Evolutionary conservation across 2,329 filamentous ascomycete genomes (phyloP).

Genomic region (Pseudogymnoascus sp.): DNA sequence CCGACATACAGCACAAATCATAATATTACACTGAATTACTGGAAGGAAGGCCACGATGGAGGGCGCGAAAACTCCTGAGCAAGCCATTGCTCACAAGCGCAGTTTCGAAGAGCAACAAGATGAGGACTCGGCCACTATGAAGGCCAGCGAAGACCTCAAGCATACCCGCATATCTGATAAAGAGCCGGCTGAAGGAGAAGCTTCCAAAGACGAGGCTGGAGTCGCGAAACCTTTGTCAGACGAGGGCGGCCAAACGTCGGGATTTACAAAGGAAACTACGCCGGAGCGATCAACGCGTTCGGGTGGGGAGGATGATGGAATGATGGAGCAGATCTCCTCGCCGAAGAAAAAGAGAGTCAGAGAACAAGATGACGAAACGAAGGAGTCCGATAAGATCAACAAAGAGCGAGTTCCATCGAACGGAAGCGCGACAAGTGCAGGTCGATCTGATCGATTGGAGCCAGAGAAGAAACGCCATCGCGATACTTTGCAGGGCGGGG

Average conservation of each 20-base stretch:
- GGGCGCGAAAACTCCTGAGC: conserved; percentile 2
- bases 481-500: conserved; percentile 35
- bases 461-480: conserved; percentile 59
- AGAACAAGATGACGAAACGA: conserved; percentile 38
- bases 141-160: conserved; percentile 56
- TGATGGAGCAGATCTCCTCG: conserved; percentile 46
- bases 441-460: conserved; percentile 39
- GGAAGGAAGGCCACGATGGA: conserved; percentile 1
- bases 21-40: neutral
- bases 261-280: conserved; percentile 21
- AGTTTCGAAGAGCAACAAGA: conserved; percentile 17
- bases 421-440: conserved; percentile 32
- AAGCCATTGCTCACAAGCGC: conserved; percentile 5
- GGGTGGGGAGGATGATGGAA: conserved; percentile 33
- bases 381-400: conserved; percentile 30
- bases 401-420: conserved; percentile 34
- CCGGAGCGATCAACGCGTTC: conserved; percentile 30
- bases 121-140: conserved; percentile 57
- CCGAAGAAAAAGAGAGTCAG: conserved; percentile 57
- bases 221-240: conserved; percentile 23
- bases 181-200: conserved; percentile 16
- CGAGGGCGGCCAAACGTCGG: conserved; percentile 26
- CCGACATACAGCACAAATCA: neutral
- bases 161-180: conserved; percentile 55
- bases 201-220: conserved; percentile 24